Base-by-base conservation (phyloP, 2,329 filamentous ascomycete species). In the Sclerotinia trifoliorum region DNA sequence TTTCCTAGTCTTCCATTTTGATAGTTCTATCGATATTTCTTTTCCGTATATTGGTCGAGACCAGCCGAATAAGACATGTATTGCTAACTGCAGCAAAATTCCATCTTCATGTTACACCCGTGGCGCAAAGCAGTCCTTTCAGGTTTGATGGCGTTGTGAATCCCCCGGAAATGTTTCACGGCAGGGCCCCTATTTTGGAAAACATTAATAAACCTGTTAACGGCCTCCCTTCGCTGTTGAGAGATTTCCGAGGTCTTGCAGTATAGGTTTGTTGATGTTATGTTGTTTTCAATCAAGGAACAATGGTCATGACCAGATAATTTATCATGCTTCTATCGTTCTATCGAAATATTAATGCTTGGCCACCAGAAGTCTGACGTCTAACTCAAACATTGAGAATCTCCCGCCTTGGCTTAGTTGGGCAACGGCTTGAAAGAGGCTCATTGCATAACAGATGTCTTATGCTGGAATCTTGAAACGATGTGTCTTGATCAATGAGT, bases 101-200 rank as follows among this genome's bases (percentile, higher is more conserved):
- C 60, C 60, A 63, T 51, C 29, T 19, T 29, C n/a, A 35, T 48
- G 54, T 66, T 49, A 48, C 63, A 39, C 26, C 35, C 15, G 44
- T 66, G 63, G 63, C 39, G 42, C 51, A 58, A 66, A 21, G n/a
- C 19, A 63, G 61, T 64, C 42, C 35, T 39, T 32, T 65, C 48
- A 26, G 39, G 35, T 56, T 66, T 60, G 32, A 15, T 21, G 42
- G 55, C 57, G 32, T 54, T 42, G 39, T 51, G 57, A 63, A 67
- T 61, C 39, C 57, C 19, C 49, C 19, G 39, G 49, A 52, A 35
- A 62, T 54, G 57, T 63, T 67, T 63, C 57, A 48, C 39, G 15
- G 26, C 65, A 67, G 39, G 65, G 57, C 48, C 56, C 46, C 48
- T 32, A 46, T 35, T 54, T 32, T 35, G 57, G 21, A 42, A 63